Percentiles rank a stretch among this genome's conserved stretches.
These are phyloP conservation scores for Camelina sativa DNA, from an alignment of 345 rosid genomes.

Conservation along the genomic window DNA sequence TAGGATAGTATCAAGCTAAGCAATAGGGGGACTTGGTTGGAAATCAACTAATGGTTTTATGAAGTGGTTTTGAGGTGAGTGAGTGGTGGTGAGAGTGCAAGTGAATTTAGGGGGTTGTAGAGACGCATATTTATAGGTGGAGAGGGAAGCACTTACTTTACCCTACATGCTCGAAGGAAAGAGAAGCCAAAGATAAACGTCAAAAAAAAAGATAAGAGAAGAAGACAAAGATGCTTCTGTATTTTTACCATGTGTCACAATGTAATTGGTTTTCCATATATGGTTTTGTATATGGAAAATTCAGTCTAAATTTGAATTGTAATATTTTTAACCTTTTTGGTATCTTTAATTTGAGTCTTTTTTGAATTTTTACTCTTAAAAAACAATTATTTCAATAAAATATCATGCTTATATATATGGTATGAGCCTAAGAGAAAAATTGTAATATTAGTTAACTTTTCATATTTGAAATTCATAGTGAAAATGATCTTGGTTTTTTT, in stretches of 20 bases:
- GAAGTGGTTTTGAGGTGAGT: slow-evolving; percentile 25
- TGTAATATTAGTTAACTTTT: not conserved
- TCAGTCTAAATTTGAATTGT: not conserved
- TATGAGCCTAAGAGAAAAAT: not conserved
- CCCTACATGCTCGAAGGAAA: slow-evolving; percentile 14
- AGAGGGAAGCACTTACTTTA: slow-evolving; percentile 4
- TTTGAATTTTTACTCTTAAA: not conserved
- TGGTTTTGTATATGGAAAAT: not conserved
- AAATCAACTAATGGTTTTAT: slow-evolving; percentile 20
- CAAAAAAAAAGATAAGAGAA: not conserved
- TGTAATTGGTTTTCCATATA: slow-evolving; percentile 1
- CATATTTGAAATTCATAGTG: not conserved
- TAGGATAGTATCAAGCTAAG: not conserved
- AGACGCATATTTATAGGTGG: slow-evolving; percentile 16
- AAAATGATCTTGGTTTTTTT: not conserved
- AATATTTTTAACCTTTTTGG: slow-evolving; percentile 18
- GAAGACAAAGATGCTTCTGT: not conserved
- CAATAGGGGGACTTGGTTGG: slow-evolving; percentile 5
- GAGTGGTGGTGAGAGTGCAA: not conserved
- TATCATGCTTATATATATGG: not conserved
- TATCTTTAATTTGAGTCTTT: not conserved
- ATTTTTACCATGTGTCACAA: not conserved
- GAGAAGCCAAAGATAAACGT: not conserved
- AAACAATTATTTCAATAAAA: not conserved
- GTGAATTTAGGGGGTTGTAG: slow-evolving; percentile 5